Conservation (phyloP, 1,284 basidiomycete species). For the Leccinum ambiguum region DNA sequence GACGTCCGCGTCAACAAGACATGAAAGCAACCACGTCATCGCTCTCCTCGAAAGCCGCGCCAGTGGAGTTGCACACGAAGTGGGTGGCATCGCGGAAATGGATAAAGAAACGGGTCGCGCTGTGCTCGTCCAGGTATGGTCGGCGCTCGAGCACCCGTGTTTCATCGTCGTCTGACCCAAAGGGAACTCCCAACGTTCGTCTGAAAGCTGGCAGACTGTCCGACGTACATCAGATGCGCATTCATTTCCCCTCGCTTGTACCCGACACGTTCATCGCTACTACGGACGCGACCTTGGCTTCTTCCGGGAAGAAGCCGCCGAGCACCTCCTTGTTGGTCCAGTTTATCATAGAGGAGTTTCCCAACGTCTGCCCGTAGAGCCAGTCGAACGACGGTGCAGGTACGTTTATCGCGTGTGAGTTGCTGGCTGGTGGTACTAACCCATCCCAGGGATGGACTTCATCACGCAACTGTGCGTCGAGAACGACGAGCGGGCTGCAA, state of each 20-base stretch:
- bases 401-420: conserved; percentile 27
- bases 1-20: conserved; percentile 57
- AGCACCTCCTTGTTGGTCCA: conserved; percentile 66
- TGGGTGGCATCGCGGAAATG: conserved; percentile 85
- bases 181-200: not conserved
- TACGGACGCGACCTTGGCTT: conserved; percentile 44
- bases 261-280: conserved; percentile 74
- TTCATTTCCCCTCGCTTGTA: conserved; percentile 77
- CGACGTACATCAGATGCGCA: conserved; percentile 82
- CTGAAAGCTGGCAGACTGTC: conserved; percentile 71
- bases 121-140: conserved; percentile 63
- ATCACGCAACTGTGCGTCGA: conserved; percentile 76
- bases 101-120: conserved; percentile 79
- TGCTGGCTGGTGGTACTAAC: conserved; percentile 10
- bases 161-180: conserved; percentile 1
- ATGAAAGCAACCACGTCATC: conserved; percentile 61
- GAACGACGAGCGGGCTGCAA: conserved; percentile 73
- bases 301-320: conserved; percentile 44
- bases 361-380: conserved; percentile 60
- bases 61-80: conserved; percentile 76
- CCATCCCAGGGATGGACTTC: conserved; percentile 67
- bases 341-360: conserved; percentile 75
- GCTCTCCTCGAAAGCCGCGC: conserved; percentile 73
- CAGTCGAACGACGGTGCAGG: conserved; percentile 78
- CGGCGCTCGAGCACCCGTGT: not conserved